Percentiles rank a stretch among this genome's conserved stretches.
These are phyloP conservation scores for Chytridiales sp. DNA, from an alignment of 371 early-diverging fungal species.

Conservation along the genomic window DNA sequence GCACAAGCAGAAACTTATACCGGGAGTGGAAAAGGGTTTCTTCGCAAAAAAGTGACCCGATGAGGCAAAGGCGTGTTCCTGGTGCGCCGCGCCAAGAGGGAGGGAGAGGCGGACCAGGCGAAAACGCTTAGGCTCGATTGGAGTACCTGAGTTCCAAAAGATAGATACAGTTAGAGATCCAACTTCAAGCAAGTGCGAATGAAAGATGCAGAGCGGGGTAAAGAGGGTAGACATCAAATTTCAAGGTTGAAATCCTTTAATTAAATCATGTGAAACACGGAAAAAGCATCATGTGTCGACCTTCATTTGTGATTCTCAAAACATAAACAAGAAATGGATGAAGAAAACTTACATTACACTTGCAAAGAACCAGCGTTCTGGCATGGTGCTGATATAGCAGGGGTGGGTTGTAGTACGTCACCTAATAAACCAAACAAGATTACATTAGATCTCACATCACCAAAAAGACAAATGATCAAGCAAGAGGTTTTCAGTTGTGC, in stretches of 20 bases:
- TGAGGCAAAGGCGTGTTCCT: too few relatives aligned
- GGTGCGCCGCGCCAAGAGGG: too few relatives aligned
- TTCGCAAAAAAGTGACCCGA: too few relatives aligned
- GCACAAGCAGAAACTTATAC: too few relatives aligned
- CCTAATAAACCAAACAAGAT: not conserved
- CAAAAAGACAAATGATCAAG: not conserved
- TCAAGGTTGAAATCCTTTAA: constrained; percentile 6
- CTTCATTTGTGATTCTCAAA: not conserved
- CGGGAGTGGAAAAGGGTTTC: too few relatives aligned
- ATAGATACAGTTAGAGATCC: too few relatives aligned
- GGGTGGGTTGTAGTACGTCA: too few relatives aligned
- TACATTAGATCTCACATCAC: not conserved
- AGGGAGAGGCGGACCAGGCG: too few relatives aligned
- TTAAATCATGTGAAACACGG: constrained; percentile 23
- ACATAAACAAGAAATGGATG: not conserved
- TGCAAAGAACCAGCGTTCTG: too few relatives aligned
- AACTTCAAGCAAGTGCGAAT: not conserved
- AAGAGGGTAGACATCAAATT: constrained; percentile 11
- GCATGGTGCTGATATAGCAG: too few relatives aligned
- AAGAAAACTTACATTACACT: not conserved
- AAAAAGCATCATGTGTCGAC: constrained; percentile 14
- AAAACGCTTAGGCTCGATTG: too few relatives aligned
- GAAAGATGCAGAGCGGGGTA: not conserved
- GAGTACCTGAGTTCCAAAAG: too few relatives aligned
- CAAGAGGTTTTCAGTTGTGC: not conserved